A percentile compares a stretch with the other conserved stretches of the same genome.
Conservation (phyloP, 2,329 filamentous ascomycete species). For the Canariomyces notabilis region DNA sequence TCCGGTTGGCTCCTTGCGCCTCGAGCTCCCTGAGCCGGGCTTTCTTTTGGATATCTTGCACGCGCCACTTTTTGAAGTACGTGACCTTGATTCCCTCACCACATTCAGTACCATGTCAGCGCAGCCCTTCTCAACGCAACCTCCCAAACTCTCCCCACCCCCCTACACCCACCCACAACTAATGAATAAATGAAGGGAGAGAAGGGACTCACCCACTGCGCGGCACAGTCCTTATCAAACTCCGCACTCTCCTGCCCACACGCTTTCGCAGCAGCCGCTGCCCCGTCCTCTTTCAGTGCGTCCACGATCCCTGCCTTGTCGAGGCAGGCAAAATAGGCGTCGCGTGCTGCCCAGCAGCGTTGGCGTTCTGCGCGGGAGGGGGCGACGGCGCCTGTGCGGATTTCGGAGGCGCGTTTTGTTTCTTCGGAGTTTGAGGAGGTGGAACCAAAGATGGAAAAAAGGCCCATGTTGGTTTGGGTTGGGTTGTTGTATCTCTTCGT, state of each 20-base stretch:
- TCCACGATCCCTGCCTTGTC: constrained; percentile 80
- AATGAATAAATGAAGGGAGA: background rate
- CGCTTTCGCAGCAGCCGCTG: constrained; percentile 33
- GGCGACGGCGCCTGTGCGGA: constrained; percentile 59
- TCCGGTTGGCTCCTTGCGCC: constrained; percentile 63
- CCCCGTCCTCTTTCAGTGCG: constrained; percentile 40
- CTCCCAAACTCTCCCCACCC: too few species aligned
- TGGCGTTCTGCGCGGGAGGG: constrained; percentile 79
- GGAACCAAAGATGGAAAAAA: constrained; percentile 43
- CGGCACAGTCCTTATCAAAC: constrained; percentile 82
- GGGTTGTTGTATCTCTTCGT: constrained; percentile 1
- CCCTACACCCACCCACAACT: too few species aligned
- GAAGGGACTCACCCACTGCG: constrained; percentile 70
- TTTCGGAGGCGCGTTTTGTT: constrained; percentile 50
- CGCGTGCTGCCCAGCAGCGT: constrained; percentile 84
- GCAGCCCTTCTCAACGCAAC: too few species aligned
- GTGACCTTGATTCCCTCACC: constrained; percentile 57
- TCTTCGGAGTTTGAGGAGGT: constrained; percentile 32
- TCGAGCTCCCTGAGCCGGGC: constrained; percentile 70
- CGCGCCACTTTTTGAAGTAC: constrained; percentile 95
- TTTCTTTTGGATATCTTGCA: constrained; percentile 86
- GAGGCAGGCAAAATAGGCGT: constrained; percentile 82
- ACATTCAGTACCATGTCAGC: background rate
- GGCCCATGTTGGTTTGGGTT: constrained; percentile 40
- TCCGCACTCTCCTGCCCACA: constrained; percentile 41